A percentile compares a stretch with the other conserved stretches of the same genome.
Conservation (phyloP, 805 yeast species). For the Metschnikowia sp. region DNA sequence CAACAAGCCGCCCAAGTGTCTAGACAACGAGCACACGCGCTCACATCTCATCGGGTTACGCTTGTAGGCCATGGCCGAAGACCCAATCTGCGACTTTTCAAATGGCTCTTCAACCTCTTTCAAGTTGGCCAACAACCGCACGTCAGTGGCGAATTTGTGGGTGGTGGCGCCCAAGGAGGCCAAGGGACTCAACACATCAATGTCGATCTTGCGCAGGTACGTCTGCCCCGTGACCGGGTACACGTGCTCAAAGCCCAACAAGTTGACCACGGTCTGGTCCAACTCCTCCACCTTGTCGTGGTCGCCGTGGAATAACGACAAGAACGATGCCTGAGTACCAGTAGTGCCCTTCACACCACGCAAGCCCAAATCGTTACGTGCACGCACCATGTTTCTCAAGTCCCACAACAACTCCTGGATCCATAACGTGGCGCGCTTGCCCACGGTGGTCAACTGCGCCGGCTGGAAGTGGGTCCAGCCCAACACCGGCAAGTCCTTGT, state of each 20-base stretch:
- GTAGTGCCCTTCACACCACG: constrained; percentile 99
- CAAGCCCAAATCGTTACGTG: constrained; percentile 92
- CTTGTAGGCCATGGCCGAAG: constrained; percentile 98
- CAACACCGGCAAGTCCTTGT: constrained; percentile 93
- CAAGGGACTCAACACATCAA: constrained; percentile 88
- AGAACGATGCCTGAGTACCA: constrained; percentile 97
- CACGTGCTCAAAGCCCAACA: constrained; percentile 89
- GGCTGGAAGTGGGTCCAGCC: constrained; percentile 99
- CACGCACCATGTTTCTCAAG: constrained; percentile 90
- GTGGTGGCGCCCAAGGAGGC: constrained; percentile 94
- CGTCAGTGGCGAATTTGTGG: constrained; percentile 96
- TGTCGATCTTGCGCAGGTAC: constrained; percentile 96
- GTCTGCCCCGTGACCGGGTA: constrained; percentile 99
- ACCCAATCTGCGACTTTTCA: constrained; percentile 97
- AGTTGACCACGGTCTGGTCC: constrained; percentile 88
- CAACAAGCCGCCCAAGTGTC: constrained; percentile 89
- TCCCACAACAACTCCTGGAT: constrained; percentile 97
- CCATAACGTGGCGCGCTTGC: constrained; percentile 98
- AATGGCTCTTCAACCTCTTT: constrained; percentile 98
- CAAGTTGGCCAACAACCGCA: constrained; percentile 91
- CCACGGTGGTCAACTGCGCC: constrained; percentile 97
- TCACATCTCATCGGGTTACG: constrained; percentile 99
- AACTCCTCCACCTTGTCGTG: constrained; percentile 93
- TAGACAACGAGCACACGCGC: constrained; percentile 96
- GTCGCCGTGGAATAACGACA: constrained; percentile 92